Evolutionary conservation across 805 yeast species (phyloP).

Genomic region (Zygoascus bituminiphila): DNA sequence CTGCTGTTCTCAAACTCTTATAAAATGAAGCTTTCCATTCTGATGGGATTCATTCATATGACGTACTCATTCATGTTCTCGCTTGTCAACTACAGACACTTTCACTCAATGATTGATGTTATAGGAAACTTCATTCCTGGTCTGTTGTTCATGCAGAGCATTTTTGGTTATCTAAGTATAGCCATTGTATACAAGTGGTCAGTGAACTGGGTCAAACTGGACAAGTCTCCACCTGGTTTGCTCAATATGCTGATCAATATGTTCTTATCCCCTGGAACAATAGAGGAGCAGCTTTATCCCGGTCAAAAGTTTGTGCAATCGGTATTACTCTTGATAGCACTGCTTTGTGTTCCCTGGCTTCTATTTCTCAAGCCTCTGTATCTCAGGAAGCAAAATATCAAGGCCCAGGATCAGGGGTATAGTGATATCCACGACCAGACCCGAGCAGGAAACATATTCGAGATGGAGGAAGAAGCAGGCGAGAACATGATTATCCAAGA

Average conservation of each 20-base stretch:
- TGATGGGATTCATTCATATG: constrained; percentile 96
- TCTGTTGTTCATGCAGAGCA: constrained; percentile 87
- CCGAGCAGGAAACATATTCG: constrained; percentile 24
- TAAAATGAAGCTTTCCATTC: constrained; percentile 91
- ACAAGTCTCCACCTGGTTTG: constrained; percentile 82
- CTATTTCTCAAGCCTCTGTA: constrained; percentile 76
- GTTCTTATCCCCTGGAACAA: constrained; percentile 87
- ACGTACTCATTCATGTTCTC: constrained; percentile 80
- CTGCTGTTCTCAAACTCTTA: constrained; percentile 87
- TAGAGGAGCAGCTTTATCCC: constrained; percentile 68
- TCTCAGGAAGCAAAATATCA: constrained; percentile 48
- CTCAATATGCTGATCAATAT: constrained; percentile 91
- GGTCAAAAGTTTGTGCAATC: constrained; percentile 78
- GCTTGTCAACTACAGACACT: constrained; percentile 63
- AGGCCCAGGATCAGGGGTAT: constrained; percentile 41
- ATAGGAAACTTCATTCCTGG: constrained; percentile 93
- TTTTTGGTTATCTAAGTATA: constrained; percentile 83
- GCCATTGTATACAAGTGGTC: constrained; percentile 91
- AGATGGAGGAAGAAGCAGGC: constrained; percentile 27
- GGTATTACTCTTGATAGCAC: constrained; percentile 60
- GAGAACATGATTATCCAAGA: constrained; percentile 27
- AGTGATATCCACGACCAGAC: constrained; percentile 39
- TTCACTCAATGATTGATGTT: constrained; percentile 68
- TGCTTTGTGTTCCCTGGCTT: constrained; percentile 90
- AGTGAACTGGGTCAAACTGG: constrained; percentile 78